Evolutionary conservation across 441 rosid species (phyloP), one percentile per base, ranked within the genome.

Genomic region (Metrosideros polymorpha): DNA sequence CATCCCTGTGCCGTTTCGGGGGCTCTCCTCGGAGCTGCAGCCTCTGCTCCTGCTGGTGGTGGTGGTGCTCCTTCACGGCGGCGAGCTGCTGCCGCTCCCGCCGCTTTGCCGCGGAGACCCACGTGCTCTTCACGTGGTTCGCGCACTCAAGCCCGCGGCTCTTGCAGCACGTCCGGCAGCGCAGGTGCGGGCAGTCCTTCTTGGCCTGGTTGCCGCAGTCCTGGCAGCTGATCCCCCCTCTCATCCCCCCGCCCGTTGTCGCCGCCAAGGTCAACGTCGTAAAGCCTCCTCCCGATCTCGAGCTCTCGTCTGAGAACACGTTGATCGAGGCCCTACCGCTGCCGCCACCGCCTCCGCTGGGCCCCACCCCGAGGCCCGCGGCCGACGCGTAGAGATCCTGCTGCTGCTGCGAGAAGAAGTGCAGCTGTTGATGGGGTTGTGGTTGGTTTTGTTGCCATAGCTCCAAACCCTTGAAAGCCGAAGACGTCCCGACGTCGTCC

Each of bases 321-420:
- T 39, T 84, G 66, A 59, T 39, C 42, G 84, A 66, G 47, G n/a
- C n/a, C 45, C 14, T 10, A 4, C n/a, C n/a, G 6, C 57, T 10
- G 59, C 24, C 55, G 55, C 55, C 25, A 2, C n/a, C 45, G 27
- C 45, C 79, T 6, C 83, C 39, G 75, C 83, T 19, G 52, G 32
- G 50, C 63, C 83, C 84, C 52, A 76, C 71, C 35, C 94, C 94
- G 47, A 35, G 79, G n/a, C 79, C 79, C 32, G 93, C 94, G 7
- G 96, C 94, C 14, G 97, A 91, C 7, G 95, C 85, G 94, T 91
- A 96, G 86, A 94, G 97, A 94, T 95, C 99, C 15, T 88, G 91
- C 53, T 91, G 94, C 55, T 92, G 93, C 27, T 94, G 98, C 49
- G 79, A 66, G 79, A 66, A 35, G 79, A 22, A 66, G 79, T 66